phyloP scores from a whole-genome alignment of 2,329 filamentous ascomycete species.

The Aspergillus floridensis region DNA sequence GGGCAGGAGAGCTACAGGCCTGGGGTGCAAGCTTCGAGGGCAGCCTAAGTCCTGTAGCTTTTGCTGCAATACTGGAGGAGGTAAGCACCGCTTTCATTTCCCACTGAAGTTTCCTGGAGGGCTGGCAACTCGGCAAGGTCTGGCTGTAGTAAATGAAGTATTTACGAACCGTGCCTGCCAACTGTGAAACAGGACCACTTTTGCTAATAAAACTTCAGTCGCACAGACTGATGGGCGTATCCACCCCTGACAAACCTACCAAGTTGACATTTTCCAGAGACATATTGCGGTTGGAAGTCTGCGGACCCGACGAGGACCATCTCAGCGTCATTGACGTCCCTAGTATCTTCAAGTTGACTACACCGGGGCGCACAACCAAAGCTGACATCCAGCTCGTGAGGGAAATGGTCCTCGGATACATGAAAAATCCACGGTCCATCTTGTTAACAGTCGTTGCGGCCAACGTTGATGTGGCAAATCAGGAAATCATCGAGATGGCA shows the following conservation, averaged over 20 bases:
- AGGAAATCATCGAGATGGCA: conserved; percentile 47
- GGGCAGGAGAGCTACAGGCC: conserved; percentile 17
- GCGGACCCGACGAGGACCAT: conserved; percentile 40
- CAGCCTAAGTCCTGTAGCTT: conserved; percentile 17
- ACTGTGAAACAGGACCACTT: no score
- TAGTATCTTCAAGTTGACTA: conserved; percentile 44
- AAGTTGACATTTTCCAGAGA: conserved; percentile 41
- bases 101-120: no score
- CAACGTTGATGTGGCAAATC: conserved; percentile 46
- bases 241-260: conserved; percentile 13
- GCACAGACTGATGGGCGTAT: conserved; percentile 25
- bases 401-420: conserved; percentile 41
- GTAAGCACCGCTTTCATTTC: conserved; percentile 19
- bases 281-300: conserved; percentile 44
- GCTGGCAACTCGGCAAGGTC: no score
- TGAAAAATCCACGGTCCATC: conserved; percentile 39
- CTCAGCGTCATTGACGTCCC: conserved; percentile 49
- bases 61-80: conserved; percentile 26
- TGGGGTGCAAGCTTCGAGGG: conserved; percentile 19
- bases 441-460: conserved; percentile 47
- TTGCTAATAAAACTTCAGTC: conserved; percentile 15
- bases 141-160: no score
- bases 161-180: no score
- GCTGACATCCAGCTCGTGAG: conserved; percentile 39
- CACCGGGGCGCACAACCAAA: conserved; percentile 34